Evolutionary conservation across 2,329 filamentous ascomycete genomes (phyloP).

Genomic region (Aspergillus hortae): DNA sequence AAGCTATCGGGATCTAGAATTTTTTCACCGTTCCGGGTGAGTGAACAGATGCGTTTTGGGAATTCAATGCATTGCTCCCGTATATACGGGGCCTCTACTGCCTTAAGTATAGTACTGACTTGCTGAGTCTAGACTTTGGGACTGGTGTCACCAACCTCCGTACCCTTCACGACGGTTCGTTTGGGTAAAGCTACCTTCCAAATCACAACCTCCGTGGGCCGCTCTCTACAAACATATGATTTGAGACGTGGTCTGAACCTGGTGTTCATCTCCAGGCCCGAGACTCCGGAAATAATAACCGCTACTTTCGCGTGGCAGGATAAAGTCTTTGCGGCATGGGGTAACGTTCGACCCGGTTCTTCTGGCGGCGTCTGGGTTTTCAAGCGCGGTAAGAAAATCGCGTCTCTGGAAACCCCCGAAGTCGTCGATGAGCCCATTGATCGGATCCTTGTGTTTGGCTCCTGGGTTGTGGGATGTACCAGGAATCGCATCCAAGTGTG

Average conservation of each 20-base stretch:
- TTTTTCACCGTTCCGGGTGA: constrained; percentile 88
- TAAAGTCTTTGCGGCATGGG: constrained; percentile 86
- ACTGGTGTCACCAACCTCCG: constrained; percentile 82
- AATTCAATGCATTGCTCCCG: not conserved
- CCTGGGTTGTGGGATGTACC: constrained; percentile 83
- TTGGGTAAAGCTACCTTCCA: constrained; percentile 94
- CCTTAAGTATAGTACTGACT: constrained; percentile 3
- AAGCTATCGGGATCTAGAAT: constrained; percentile 65
- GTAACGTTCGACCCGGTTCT: constrained; percentile 46
- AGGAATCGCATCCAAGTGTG: constrained; percentile 78
- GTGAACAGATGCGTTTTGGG: constrained; percentile 27
- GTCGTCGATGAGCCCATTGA: constrained; percentile 66
- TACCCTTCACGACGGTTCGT: constrained; percentile 85
- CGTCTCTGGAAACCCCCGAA: constrained; percentile 65
- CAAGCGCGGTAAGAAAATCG: constrained; percentile 82
- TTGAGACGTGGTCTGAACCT: constrained; percentile 84
- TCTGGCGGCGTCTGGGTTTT: constrained; percentile 78
- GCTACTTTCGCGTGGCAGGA: constrained; percentile 86
- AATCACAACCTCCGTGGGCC: constrained; percentile 90
- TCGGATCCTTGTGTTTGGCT: constrained; percentile 78
- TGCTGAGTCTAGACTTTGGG: constrained; percentile 69
- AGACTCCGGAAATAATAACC: constrained; percentile 81
- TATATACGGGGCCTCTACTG: not conserved
- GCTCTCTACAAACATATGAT: constrained; percentile 92
- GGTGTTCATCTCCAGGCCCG: constrained; percentile 86